Evolutionary conservation across 805 yeast genomes (phyloP), one percentile per base, ranked within the genome.

Genomic region (Metschnikowia proteae): DNA sequence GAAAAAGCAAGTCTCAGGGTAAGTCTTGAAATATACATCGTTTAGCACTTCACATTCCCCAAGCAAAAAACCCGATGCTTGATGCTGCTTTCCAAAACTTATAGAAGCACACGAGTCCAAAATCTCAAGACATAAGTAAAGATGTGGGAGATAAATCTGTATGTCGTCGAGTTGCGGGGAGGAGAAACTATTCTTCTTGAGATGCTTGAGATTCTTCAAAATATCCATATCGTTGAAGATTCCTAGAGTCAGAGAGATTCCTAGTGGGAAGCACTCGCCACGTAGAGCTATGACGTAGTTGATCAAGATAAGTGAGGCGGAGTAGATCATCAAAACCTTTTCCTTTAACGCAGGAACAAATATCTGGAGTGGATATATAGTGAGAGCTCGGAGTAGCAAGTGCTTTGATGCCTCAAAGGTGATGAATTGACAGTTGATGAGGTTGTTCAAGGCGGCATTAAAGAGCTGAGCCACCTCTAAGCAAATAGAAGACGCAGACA

Each of bases 241-340:
- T 33, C 46, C 55, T 56, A 33, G 74, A 68, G 54, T 71, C 64
- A 7, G 65, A 3, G 81, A 74, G 28, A 85, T 68, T 1, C 84
- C 82, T 35, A 81, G 65, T 5, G 86, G 79, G 57, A 79, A 81
- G 32, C 75, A 72, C 45, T 78, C 80, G 0, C 91, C 90, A 25
- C 82, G 76, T 36, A 83, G 66, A 2, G 82, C 65, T 7, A 83
- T 73, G 7, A 81, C 66, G 57, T 82, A 85, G 58, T 83, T 83
- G 29, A 82, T 59, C 7, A 70, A 34, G 9, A 69, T 52, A 40
- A 71, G 59, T 5, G 69, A 50, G 6, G 64, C 56, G 38, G 70
- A 68, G 41, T 64, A 64, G 8, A 69, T 55, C 1, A 64, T 52
- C 7, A 65, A 48, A 3, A 60, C 53, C 25, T 60, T 57, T 38